Evolutionary conservation across 116 monocot genomes (phyloP).

Genomic region (Zostera marina): DNA sequence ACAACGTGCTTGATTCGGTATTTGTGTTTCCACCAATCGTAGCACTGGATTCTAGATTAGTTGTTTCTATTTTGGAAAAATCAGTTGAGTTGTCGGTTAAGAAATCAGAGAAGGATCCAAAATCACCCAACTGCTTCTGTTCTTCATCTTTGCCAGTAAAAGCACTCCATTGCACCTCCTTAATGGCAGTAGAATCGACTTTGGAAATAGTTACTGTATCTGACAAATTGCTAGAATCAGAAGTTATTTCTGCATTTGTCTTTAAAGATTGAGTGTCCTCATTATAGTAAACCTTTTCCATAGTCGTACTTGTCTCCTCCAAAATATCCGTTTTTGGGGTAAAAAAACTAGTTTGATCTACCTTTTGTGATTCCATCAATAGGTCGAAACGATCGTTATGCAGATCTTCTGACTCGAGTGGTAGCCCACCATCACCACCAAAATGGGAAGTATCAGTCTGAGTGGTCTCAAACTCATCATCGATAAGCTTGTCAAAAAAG

Average conservation of each 20-base stretch:
- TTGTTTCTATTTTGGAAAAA: slow-evolving; percentile 2
- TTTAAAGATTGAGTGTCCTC: neutral
- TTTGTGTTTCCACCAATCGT: neutral
- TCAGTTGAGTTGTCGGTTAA: slow-evolving; percentile 18
- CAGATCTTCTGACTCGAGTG: slow-evolving; percentile 1
- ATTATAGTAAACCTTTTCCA: neutral
- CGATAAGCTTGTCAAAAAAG: slow-evolving; percentile 88
- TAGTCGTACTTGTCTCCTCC: neutral
- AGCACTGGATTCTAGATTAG: neutral
- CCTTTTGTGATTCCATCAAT: neutral
- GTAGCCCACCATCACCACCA: neutral
- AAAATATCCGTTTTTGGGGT: neutral
- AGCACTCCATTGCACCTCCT: slow-evolving; percentile 76
- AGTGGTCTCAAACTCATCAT: slow-evolving; percentile 24
- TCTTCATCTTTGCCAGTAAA: slow-evolving; percentile 22
- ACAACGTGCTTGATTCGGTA: neutral
- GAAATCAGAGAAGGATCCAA: slow-evolving; percentile 48
- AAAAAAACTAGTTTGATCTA: neutral
- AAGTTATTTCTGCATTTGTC: neutral
- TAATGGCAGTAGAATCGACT: slow-evolving; percentile 27
- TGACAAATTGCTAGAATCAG: neutral
- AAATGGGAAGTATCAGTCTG: neutral
- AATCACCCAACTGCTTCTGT: slow-evolving; percentile 14
- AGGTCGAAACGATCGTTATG: neutral
- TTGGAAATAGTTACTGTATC: slow-evolving; percentile 14